Conservation (phyloP, 1,139 yeast genomes). For the Saccharomyces uvarum region DNA sequence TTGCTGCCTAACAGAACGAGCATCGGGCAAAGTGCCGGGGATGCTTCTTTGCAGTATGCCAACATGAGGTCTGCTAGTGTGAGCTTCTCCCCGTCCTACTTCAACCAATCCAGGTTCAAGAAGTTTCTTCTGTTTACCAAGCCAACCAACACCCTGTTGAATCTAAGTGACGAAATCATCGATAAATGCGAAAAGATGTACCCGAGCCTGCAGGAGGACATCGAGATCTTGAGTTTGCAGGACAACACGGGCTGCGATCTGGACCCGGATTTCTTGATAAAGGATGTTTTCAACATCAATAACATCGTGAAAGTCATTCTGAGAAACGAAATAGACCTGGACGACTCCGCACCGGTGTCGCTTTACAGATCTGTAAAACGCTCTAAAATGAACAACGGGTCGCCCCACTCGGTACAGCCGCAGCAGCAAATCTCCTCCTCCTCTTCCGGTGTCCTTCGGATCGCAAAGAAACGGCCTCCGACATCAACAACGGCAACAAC, state of each 20-base stretch:
- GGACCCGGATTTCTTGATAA: slow-evolving; percentile 63
- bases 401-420: slow-evolving; percentile 10
- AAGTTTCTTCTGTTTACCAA: slow-evolving; percentile 59
- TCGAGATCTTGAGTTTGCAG: slow-evolving; percentile 51
- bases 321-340: slow-evolving; percentile 34
- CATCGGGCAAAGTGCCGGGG: neutral
- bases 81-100: slow-evolving; percentile 1
- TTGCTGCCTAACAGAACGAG: slow-evolving; percentile 6
- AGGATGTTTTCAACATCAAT: slow-evolving; percentile 51
- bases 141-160: slow-evolving; percentile 38
- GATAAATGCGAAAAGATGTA: slow-evolving; percentile 52
- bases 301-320: slow-evolving; percentile 51
- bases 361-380: slow-evolving; percentile 16
- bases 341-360: slow-evolving; percentile 12
- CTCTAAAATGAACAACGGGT: slow-evolving; percentile 20
- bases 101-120: slow-evolving; percentile 27
- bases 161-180: slow-evolving; percentile 44
- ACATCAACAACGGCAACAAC: slow-evolving; percentile 12
- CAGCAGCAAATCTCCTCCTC: slow-evolving; percentile 4
- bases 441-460: slow-evolving; percentile 17
- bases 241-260: slow-evolving; percentile 62
- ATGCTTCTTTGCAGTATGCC: slow-evolving; percentile 2
- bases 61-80: neutral
- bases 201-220: slow-evolving; percentile 38
- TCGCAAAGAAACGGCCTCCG: slow-evolving; percentile 25